phyloP scores from a whole-genome alignment of 257 asterid species.

The Voacanga thouarsii region DNA sequence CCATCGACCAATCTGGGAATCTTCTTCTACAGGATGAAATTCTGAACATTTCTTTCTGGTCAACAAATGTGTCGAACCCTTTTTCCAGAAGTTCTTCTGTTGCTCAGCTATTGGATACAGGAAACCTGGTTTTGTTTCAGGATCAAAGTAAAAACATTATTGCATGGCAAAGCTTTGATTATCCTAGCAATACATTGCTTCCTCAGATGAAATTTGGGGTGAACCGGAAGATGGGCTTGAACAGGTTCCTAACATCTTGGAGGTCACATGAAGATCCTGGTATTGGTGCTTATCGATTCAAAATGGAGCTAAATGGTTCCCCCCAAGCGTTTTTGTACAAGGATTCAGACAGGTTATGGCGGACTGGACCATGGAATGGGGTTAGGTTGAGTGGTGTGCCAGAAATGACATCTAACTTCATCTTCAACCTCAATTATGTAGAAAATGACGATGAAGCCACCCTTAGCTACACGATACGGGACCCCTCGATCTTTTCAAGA shows the following conservation, averaged over 20 bases:
- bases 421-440: constrained; percentile 27
- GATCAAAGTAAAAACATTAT: constrained; percentile 16
- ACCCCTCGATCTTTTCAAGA: constrained; percentile 28
- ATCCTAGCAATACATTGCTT: constrained; percentile 45
- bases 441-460: constrained; percentile 31
- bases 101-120: constrained; percentile 37
- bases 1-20: constrained; percentile 32
- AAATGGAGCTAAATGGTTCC: constrained; percentile 33
- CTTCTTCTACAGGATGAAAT: constrained; percentile 26
- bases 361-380: constrained; percentile 45
- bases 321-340: constrained; percentile 15
- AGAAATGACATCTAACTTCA: constrained; percentile 31
- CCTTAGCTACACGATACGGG: constrained; percentile 17
- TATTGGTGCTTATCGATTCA: constrained; percentile 24
- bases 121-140: constrained; percentile 36
- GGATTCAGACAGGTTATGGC: constrained; percentile 10
- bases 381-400: constrained; percentile 34
- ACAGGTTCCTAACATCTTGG: constrained; percentile 38
- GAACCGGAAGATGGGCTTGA: constrained; percentile 27
- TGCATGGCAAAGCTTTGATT: constrained; percentile 54
- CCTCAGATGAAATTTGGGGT: constrained; percentile 43
- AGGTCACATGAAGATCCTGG: constrained; percentile 39
- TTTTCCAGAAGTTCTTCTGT: constrained; percentile 1
- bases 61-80: constrained; percentile 25
- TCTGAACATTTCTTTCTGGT: constrained; percentile 25